Evolutionary conservation across 441 rosid genomes (phyloP).

Genomic region (Kokia cookei): DNA sequence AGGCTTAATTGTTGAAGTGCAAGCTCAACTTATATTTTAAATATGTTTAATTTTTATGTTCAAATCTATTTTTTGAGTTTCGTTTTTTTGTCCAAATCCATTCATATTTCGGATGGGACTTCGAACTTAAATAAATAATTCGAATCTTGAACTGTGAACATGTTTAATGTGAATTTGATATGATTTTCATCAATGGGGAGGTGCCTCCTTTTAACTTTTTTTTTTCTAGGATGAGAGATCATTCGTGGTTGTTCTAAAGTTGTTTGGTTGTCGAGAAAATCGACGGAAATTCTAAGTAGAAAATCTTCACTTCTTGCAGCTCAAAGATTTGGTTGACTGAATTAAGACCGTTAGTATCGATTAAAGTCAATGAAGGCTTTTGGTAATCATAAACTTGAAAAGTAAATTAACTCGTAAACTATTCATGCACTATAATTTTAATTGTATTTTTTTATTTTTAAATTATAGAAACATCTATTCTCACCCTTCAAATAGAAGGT

Average conservation of each 20-base stretch:
- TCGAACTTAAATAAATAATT: no score
- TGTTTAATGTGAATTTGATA: background rate
- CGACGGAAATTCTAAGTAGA: background rate
- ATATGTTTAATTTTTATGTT: no score
- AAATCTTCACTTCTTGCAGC: background rate
- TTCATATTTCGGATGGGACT: no score
- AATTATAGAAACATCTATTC: no score
- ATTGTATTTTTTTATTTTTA: background rate
- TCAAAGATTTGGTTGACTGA: conserved; percentile 1
- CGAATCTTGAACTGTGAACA: background rate
- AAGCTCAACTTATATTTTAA: no score
- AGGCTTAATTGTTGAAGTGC: no score
- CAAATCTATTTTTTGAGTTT: no score
- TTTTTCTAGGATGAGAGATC: background rate
- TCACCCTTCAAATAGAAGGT: no score
- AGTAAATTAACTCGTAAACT: background rate
- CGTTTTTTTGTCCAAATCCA: no score
- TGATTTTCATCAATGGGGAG: background rate
- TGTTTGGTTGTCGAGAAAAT: conserved; percentile 6
- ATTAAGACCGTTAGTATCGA: background rate
- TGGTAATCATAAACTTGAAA: background rate
- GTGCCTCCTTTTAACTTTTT: background rate
- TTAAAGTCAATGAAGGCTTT: background rate
- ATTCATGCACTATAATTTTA: background rate
- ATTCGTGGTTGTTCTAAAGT: background rate